These are phyloP conservation scores for Raffaelea albimanens DNA, from an alignment of 2,329 filamentous ascomycete species.

Conservation along the genomic window DNA sequence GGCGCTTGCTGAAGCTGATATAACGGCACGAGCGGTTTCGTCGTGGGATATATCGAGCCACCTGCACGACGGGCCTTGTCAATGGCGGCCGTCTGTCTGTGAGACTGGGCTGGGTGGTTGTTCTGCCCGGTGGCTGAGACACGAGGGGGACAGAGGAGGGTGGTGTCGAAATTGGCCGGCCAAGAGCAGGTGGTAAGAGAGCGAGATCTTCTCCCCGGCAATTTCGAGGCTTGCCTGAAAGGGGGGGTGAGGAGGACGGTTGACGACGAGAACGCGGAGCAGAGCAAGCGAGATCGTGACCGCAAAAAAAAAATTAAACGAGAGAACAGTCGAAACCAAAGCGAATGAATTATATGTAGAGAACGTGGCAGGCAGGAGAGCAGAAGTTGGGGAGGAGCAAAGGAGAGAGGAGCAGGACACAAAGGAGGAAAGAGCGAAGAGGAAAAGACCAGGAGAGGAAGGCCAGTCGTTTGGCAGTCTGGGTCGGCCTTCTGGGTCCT, in stretches of 20 bases:
- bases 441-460: not conserved
- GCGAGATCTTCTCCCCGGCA: not conserved
- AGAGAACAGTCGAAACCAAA: not conserved
- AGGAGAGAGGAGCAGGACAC: not conserved
- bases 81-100: not conserved
- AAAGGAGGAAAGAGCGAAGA: not conserved
- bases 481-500: not conserved
- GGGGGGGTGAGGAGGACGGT: not conserved
- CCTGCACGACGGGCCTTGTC: not conserved
- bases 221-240: conserved; percentile 8
- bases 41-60: not conserved
- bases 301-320: not conserved
- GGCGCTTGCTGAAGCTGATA: conserved; percentile 12
- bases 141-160: not conserved
- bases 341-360: not conserved
- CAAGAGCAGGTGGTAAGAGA: not conserved
- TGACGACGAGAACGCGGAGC: not conserved
- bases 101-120: not conserved
- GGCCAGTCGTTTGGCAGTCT: conserved; percentile 6
- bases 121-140: not conserved
- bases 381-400: not conserved
- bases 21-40: not conserved
- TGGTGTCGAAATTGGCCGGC: conserved; percentile 1
- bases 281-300: not conserved
- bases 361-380: not conserved